Conservation (phyloP, 352 stramenopile genomes). For the Phytopythium sindhum region DNA sequence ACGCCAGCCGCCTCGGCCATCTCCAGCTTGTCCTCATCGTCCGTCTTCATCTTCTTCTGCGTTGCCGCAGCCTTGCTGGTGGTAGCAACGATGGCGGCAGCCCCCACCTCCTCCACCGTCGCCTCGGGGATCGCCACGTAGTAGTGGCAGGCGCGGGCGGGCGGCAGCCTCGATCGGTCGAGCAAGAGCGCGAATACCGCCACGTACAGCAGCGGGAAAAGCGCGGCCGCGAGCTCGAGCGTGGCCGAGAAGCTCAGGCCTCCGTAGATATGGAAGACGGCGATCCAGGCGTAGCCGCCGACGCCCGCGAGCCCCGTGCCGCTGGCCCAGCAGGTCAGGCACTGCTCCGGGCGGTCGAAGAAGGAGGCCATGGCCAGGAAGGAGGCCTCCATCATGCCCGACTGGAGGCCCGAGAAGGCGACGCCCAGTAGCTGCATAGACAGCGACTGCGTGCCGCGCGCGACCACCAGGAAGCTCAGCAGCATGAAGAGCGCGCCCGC, state of each 20-base stretch:
- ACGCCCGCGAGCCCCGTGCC: constrained; percentile 92
- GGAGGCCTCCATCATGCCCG: constrained; percentile 87
- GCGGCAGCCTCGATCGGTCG: constrained; percentile 43
- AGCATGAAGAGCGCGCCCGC: constrained; percentile 78
- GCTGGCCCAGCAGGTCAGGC: constrained; percentile 90
- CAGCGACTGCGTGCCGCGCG: constrained; percentile 46
- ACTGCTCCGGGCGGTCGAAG: constrained; percentile 65
- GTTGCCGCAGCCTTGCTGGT: constrained; percentile 6
- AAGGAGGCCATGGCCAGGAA: constrained; percentile 86
- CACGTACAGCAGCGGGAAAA: constrained; percentile 69
- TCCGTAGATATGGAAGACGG: constrained; percentile 62
- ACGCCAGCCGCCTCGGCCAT: background rate
- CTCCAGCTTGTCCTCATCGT: constrained; percentile 11
- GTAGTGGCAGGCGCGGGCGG: constrained; percentile 32
- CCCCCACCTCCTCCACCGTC: constrained; percentile 10
- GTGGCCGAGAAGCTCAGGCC: constrained; percentile 66
- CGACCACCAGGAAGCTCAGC: constrained; percentile 76
- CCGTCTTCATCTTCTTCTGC: constrained; percentile 16
- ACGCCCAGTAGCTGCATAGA: constrained; percentile 86
- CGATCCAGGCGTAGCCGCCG: constrained; percentile 88
- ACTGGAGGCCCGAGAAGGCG: constrained; percentile 82
- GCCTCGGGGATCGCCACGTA: constrained; percentile 35
- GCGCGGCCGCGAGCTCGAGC: constrained; percentile 37
- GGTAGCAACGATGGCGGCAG: constrained; percentile 5
- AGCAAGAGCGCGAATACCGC: constrained; percentile 63